Evolutionary conservation across 2,329 filamentous ascomycete species (phyloP), one percentile per base, ranked within the genome.

Genomic region (Leptographium procerum): DNA sequence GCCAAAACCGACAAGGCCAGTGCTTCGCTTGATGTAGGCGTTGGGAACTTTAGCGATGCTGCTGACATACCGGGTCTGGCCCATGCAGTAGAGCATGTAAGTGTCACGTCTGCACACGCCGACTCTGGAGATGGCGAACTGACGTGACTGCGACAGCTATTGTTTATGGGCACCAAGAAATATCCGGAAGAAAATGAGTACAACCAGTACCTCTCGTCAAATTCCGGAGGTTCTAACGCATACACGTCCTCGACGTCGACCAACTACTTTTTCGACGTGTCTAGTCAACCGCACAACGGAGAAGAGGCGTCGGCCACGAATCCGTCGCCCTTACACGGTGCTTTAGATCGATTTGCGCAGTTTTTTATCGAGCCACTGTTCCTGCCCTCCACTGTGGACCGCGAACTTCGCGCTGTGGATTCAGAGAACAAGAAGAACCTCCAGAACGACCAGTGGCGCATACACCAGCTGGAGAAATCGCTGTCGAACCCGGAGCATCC

Each of bases 141-240:
- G n/a, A 56, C 43, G n/a, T 16, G 4, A 7, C n/a, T 31, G 29
- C 59, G 5, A 9, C 62, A 85, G 79, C 76, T 96, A 63, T 77
- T 99, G 28, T 99, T 99, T 76, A 97, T 99, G 94, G 94, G 94
- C 55, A 99, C 94, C 9, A 87, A 96, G 72, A 99, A 97, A 82
- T 99, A 94, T 68, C 94, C 94, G 0, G 83, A 86, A 69, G 92
- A 96, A 73, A 97, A 99, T 71, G 92, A 88, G 64, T 99, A 99
- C 77, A 90, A 89, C 67, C 87, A 92, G 69, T 99, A 95, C 70
- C 82, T 99, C 57, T 88, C 91, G 56, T 81, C 89, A 60, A 87
- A 96, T 70, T 95, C 91, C 11, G 94, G 94, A 58, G 85, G 87
- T 68, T 96, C 91, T 31, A 99, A 99, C 71, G 94, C 94, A 58